These are phyloP conservation scores for Penicillium herquei DNA, from an alignment of 495 filamentous ascomycete species.

Conservation along the genomic window DNA sequence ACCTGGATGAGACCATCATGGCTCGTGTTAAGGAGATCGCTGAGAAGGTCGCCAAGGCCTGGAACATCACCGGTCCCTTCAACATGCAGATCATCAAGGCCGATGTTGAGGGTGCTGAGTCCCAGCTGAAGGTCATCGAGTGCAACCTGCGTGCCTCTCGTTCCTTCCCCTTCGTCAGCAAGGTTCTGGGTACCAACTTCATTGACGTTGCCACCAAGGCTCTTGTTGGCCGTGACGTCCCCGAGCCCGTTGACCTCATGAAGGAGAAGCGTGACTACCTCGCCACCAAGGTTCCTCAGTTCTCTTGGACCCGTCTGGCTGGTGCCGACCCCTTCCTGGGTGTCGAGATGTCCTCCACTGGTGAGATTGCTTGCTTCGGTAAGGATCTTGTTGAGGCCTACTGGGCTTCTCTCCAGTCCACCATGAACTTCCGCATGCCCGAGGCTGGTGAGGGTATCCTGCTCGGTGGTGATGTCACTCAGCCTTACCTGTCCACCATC, in stretches of 20 bases:
- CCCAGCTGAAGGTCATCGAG: slow-evolving; percentile 90
- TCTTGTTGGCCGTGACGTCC: slow-evolving; percentile 81
- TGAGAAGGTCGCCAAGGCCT: slow-evolving; percentile 92
- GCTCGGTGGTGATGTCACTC: slow-evolving; percentile 77
- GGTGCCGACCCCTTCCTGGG: slow-evolving; percentile 97
- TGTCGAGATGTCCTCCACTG: slow-evolving; percentile 95
- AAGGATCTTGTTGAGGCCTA: slow-evolving; percentile 95
- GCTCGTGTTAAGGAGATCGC: slow-evolving; percentile 90
- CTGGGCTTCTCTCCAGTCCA: slow-evolving; percentile 93
- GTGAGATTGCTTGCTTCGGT: slow-evolving; percentile 98
- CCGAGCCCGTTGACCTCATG: slow-evolving; percentile 88
- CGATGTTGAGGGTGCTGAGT: slow-evolving; percentile 63
- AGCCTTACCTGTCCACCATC: slow-evolving; percentile 66
- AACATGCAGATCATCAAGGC: slow-evolving; percentile 99
- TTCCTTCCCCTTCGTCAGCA: slow-evolving; percentile 96
- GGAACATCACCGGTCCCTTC: slow-evolving; percentile 96
- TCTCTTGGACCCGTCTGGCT: slow-evolving; percentile 98
- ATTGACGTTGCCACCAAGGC: slow-evolving; percentile 95
- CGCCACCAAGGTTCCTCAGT: slow-evolving; percentile 96
- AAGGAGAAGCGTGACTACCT: slow-evolving; percentile 81
- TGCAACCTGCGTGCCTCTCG: slow-evolving; percentile 97
- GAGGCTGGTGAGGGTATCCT: slow-evolving; percentile 91
- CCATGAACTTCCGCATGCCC: slow-evolving; percentile 98
- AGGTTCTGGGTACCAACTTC: slow-evolving; percentile 96
- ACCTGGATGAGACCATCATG: slow-evolving; percentile 72